Evolutionary conservation across 495 filamentous ascomycete genomes (phyloP).

Genomic region (Collariella sp.): DNA sequence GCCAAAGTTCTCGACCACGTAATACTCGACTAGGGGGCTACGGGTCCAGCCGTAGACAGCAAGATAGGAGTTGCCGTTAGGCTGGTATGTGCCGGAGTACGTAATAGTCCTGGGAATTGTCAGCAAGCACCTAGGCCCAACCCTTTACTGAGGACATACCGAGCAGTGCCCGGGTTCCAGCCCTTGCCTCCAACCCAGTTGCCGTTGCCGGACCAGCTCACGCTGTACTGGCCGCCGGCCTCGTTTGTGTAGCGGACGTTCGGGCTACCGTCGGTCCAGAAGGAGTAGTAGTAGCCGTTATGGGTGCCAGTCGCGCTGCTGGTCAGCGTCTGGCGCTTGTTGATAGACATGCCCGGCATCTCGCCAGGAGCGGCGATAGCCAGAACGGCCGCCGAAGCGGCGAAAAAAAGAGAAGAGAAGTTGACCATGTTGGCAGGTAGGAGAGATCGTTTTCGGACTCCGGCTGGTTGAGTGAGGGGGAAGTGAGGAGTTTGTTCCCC

Average conservation of each 20-base stretch:
- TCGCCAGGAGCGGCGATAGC: slow-evolving; percentile 36
- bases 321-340: slow-evolving; percentile 29
- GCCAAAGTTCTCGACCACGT: slow-evolving; percentile 50
- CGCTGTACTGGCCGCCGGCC: slow-evolving; percentile 45
- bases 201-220: slow-evolving; percentile 45
- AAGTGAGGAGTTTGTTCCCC: neutral
- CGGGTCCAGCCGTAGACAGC: slow-evolving; percentile 53
- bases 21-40: slow-evolving; percentile 53
- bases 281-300: slow-evolving; percentile 55
- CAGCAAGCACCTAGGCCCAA: neutral
- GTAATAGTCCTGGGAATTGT: slow-evolving; percentile 40
- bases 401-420: slow-evolving; percentile 37
- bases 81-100: slow-evolving; percentile 40
- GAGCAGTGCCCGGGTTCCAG: slow-evolving; percentile 44
- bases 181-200: slow-evolving; percentile 59
- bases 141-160: neutral
- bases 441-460: neutral
- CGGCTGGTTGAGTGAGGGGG: neutral
- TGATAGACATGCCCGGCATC: slow-evolving; percentile 32
- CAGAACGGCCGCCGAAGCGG: slow-evolving; percentile 26
- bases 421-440: slow-evolving; percentile 34
- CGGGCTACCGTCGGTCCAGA: slow-evolving; percentile 51
- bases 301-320: slow-evolving; percentile 42
- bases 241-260: slow-evolving; percentile 50
- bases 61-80: slow-evolving; percentile 37